phyloP scores from a whole-genome alignment of 768 basidiomycete genomes.

The Suillus decipiens region DNA sequence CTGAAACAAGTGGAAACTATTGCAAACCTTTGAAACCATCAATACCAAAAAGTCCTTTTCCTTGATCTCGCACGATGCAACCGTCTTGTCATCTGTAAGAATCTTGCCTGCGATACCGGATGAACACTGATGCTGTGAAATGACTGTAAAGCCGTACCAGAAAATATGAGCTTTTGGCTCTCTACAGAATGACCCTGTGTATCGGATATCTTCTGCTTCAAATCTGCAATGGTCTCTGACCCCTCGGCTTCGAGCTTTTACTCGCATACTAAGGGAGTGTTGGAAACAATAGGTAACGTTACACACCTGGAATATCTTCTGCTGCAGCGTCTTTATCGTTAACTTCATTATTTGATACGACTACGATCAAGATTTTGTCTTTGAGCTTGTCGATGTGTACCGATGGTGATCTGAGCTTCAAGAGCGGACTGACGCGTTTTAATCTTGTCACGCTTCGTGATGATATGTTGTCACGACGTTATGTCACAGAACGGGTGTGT shows the following conservation, averaged over 20 bases:
- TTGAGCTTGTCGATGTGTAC: conserved; percentile 20
- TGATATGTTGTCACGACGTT: conserved; percentile 20
- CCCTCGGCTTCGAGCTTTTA: conserved; percentile 75
- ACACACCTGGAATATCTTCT: conserved; percentile 82
- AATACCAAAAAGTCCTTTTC: conserved; percentile 99
- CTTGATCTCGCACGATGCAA: conserved; percentile 89
- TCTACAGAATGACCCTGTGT: conserved; percentile 73
- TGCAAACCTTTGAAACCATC: conserved; percentile 91
- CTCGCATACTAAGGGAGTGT: not conserved
- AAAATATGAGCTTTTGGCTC: conserved; percentile 91
- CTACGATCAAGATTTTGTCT: not conserved
- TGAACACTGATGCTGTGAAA: conserved; percentile 14
- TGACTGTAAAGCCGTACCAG: conserved; percentile 54
- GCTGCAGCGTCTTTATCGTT: conserved; percentile 93
- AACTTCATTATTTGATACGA: conserved; percentile 66
- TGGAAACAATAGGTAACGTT: not conserved
- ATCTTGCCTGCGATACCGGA: conserved; percentile 72
- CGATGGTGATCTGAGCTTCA: conserved; percentile 20
- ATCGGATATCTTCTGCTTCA: conserved; percentile 85
- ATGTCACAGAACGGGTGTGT: conserved; percentile 15
- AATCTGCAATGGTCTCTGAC: conserved; percentile 67
- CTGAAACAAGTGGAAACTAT: not conserved
- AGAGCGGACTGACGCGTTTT: conserved; percentile 16
- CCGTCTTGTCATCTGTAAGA: conserved; percentile 81
- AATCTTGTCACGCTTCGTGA: conserved; percentile 9